phyloP scores from a whole-genome alignment of 2,329 filamentous ascomycete genomes.

The Orbilia blumenaviensis region DNA sequence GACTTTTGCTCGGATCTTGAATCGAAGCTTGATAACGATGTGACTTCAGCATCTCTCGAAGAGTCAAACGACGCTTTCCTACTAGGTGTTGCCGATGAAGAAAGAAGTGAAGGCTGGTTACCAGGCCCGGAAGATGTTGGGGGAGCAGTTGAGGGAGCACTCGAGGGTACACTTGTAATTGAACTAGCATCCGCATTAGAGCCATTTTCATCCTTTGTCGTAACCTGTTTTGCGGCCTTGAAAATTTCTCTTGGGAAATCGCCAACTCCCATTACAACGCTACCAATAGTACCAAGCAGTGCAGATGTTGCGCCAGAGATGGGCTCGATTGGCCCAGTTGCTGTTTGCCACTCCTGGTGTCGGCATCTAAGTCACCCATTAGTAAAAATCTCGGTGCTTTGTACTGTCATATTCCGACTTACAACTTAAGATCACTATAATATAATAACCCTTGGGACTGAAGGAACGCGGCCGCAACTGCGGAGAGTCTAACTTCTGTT shows the following conservation, averaged over 20 bases:
- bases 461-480: conserved; percentile 73
- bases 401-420: conserved; percentile 59
- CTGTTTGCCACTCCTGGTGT: conserved; percentile 74
- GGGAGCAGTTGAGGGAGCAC: background rate
- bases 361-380: conserved; percentile 28
- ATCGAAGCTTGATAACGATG: conserved; percentile 42
- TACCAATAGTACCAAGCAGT: conserved; percentile 81
- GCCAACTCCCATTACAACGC: conserved; percentile 81
- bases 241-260: conserved; percentile 72
- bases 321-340: conserved; percentile 80
- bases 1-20: conserved; percentile 11
- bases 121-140: background rate
- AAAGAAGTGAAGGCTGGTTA: background rate
- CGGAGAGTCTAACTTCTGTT: conserved; percentile 73
- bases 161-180: background rate
- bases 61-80: conserved; percentile 41
- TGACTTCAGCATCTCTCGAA: conserved; percentile 40
- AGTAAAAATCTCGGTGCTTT: background rate
- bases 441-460: conserved; percentile 73
- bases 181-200: conserved; percentile 27
- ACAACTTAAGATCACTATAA: conserved; percentile 78
- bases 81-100: conserved; percentile 23
- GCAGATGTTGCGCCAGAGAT: conserved; percentile 80
- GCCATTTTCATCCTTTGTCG: conserved; percentile 55
- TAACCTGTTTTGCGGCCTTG: conserved; percentile 60